phyloP scores from a whole-genome alignment of 306 rosid genomes.

The Begonia fuchsioides region DNA sequence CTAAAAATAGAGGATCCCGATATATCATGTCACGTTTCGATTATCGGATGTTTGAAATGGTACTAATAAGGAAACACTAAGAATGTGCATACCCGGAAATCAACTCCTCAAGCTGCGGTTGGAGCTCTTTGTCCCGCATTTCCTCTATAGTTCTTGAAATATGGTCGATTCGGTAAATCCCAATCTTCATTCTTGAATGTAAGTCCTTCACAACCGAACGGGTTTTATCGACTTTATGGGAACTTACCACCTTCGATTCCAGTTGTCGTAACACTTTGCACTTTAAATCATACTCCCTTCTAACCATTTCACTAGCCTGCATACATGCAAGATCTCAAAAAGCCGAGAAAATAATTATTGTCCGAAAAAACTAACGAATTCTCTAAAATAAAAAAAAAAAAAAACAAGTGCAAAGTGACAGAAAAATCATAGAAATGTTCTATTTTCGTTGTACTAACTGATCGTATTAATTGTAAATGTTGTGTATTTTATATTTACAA shows the following conservation, averaged over 20 bases:
- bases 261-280: slow-evolving; percentile 64
- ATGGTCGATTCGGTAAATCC: slow-evolving; percentile 72
- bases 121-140: slow-evolving; percentile 87
- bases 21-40: background rate
- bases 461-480: too few relatives aligned
- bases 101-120: slow-evolving; percentile 93
- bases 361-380: too few relatives aligned
- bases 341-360: too few relatives aligned
- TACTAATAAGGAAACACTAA: slow-evolving; percentile 6
- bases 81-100: slow-evolving; percentile 54
- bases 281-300: slow-evolving; percentile 69
- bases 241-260: slow-evolving; percentile 57
- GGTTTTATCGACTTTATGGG: slow-evolving; percentile 51
- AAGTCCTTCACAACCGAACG: slow-evolving; percentile 84
- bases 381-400: too few relatives aligned
- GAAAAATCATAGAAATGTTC: too few relatives aligned
- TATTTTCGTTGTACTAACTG: too few relatives aligned
- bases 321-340: too few relatives aligned
- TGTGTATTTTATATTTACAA: too few relatives aligned
- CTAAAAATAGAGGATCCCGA: slow-evolving; percentile 32
- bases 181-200: slow-evolving; percentile 78
- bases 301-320: slow-evolving; percentile 78
- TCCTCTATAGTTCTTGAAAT: slow-evolving; percentile 89
- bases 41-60: background rate
- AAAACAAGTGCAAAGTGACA: too few relatives aligned